Conservation (phyloP, 1,284 basidiomycete species). For the Retiboletus fuscus region DNA sequence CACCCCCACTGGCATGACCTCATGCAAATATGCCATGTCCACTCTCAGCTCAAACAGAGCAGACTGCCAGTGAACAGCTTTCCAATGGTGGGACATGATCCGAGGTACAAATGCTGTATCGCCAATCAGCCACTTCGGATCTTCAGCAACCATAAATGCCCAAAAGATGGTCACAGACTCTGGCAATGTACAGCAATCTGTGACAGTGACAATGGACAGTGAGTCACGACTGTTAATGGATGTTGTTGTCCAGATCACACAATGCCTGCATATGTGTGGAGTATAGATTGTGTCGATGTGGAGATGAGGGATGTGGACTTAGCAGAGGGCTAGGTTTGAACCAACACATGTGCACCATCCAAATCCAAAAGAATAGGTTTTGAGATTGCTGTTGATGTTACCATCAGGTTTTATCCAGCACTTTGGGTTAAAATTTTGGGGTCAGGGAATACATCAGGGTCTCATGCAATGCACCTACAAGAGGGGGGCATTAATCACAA, state of each 20-base stretch:
- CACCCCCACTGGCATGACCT: slow-evolving; percentile 18
- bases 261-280: neutral
- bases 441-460: slow-evolving; percentile 67
- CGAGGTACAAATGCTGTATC: slow-evolving; percentile 67
- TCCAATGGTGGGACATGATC: slow-evolving; percentile 68
- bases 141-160: slow-evolving; percentile 65
- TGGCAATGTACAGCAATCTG: slow-evolving; percentile 70
- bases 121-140: slow-evolving; percentile 65
- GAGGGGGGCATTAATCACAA: too few relatives aligned
- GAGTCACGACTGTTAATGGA: neutral
- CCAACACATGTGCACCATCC: slow-evolving; percentile 72
- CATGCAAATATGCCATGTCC: slow-evolving; percentile 25
- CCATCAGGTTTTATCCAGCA: slow-evolving; percentile 68
- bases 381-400: slow-evolving; percentile 60
- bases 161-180: slow-evolving; percentile 69
- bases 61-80: slow-evolving; percentile 66
- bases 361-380: slow-evolving; percentile 69
- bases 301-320: slow-evolving; percentile 2
- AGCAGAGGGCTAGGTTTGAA: slow-evolving; percentile 62
- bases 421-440: slow-evolving; percentile 67
- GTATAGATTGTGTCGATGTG: neutral
- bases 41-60: slow-evolving; percentile 59
- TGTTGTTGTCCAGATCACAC: too few relatives aligned
- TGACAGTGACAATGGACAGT: neutral
- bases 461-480: slow-evolving; percentile 62